Evolutionary conservation across 202 grass and related monocot species (phyloP).

Genomic region (Saccharum hybrid): DNA sequence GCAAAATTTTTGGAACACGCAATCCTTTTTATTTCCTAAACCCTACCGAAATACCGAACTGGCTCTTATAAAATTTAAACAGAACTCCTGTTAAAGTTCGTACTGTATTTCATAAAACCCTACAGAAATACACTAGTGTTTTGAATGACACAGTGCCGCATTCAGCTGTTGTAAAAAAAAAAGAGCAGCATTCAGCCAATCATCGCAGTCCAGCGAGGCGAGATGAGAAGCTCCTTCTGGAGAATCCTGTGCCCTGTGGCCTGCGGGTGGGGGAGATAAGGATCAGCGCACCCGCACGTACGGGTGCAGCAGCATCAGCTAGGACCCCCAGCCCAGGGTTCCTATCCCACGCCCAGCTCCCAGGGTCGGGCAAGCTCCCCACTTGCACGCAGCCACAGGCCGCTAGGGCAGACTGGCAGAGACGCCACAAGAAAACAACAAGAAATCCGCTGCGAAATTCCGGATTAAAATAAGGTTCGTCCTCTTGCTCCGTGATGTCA

Average conservation of each 20-base stretch:
- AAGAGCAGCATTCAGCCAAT: neutral
- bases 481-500: slow-evolving; percentile 16
- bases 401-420: neutral
- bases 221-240: neutral
- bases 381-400: neutral
- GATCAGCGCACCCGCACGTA: slow-evolving; percentile 48
- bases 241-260: neutral
- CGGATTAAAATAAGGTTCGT: slow-evolving; percentile 44
- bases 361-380: neutral
- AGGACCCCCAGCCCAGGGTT: neutral
- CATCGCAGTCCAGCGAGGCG: neutral
- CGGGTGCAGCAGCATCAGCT: slow-evolving; percentile 19
- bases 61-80: too few relatives aligned
- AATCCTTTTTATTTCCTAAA: too few relatives aligned
- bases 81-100: neutral
- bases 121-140: neutral
- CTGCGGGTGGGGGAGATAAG: slow-evolving; percentile 12
- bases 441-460: slow-evolving; percentile 9
- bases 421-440: slow-evolving; percentile 25
- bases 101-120: neutral
- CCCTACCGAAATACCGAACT: too few relatives aligned
- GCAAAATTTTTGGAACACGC: too few relatives aligned
- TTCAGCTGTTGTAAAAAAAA: too few relatives aligned
- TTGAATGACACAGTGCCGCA: neutral
- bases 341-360: neutral